Conservation (phyloP, 768 basidiomycete species). For the Tephrocybe rancida region DNA sequence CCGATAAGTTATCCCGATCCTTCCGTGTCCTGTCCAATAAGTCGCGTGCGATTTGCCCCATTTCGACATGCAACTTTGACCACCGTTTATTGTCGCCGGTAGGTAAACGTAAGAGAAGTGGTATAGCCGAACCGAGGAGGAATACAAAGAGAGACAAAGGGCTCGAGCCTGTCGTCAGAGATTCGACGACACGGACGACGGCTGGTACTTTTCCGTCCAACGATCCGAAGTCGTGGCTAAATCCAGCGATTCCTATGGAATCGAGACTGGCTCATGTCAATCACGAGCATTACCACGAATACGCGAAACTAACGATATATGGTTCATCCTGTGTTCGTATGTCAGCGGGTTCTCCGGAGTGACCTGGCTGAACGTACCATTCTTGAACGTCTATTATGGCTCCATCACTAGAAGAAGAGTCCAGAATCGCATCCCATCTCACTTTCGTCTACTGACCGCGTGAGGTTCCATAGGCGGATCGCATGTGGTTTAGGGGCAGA, state of each 20-base stretch:
- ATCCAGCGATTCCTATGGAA: slow-evolving; percentile 59
- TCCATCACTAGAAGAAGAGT: slow-evolving; percentile 36
- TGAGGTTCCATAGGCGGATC: neutral
- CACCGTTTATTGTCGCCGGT: slow-evolving; percentile 33
- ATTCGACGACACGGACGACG: slow-evolving; percentile 42
- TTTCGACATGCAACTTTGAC: slow-evolving; percentile 30
- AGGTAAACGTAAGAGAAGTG: slow-evolving; percentile 36
- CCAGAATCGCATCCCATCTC: slow-evolving; percentile 25
- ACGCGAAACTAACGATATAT: slow-evolving; percentile 37
- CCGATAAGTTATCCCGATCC: slow-evolving; percentile 29
- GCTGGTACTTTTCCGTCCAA: slow-evolving; percentile 48
- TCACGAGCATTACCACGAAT: too few species aligned
- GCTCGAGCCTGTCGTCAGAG: slow-evolving; percentile 28
- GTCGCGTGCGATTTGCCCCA: slow-evolving; percentile 40
- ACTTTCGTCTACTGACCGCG: slow-evolving; percentile 28
- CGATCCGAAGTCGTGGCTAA: slow-evolving; percentile 57
- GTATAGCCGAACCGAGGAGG: slow-evolving; percentile 39
- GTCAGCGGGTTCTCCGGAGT: slow-evolving; percentile 18
- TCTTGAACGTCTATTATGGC: slow-evolving; percentile 47
- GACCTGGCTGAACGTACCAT: slow-evolving; percentile 44
- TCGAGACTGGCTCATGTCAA: slow-evolving; percentile 43
- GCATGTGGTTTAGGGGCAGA: slow-evolving; percentile 10
- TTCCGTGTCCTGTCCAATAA: slow-evolving; percentile 37
- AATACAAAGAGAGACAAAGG: slow-evolving; percentile 31
- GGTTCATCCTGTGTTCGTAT: slow-evolving; percentile 39